Evolutionary conservation across 768 basidiomycete genomes (phyloP), one percentile per base, ranked within the genome.

Genomic region (Tulasnella sp.): DNA sequence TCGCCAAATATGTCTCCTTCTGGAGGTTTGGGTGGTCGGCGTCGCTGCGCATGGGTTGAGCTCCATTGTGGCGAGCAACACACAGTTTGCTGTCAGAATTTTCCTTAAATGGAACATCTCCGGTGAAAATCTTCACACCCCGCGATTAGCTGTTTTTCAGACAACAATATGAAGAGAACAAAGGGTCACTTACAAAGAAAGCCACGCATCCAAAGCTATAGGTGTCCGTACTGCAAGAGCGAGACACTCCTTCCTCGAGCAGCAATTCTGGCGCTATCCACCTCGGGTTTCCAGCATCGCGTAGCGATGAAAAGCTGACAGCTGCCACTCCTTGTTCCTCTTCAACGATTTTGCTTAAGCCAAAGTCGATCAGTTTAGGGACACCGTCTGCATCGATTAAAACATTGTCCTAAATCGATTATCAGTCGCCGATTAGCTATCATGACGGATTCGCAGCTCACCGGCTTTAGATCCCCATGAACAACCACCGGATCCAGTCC

Each of bases 391-490:
- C 8, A 14, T 68, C 62, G 16, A 68, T 68, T 19, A 79, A 71
- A 34, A 77, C 31, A 38, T 77, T 79, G 19, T 52, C 71, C 78
- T 75, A 10, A 4, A 21, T 3, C 2, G 6, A 18, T 9, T 4
- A 31, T 74, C 0, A 12, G 27, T 16, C 9, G 0, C 4, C 6
- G 36, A 2, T 10, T 1, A 34, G 9, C 6, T 4, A 21, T 72
- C 18, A 6, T 2, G 62, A 42, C 44, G 38, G 12, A 58, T 16
- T 2, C 3, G 10, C 3, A 10, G 8, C 34, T 0, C n/a, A 76
- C 48, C 10, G 75, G 36, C 34, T 72, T 62, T 12, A 78, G 19
- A 62, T 78, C 62, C 1, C 62, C 77, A 36, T 78, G 77, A 68
- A 78, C 58, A 21, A 78, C 27, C n/a, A 39, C 46, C 18, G 77